Percentiles rank a stretch among this genome's conserved stretches.
phyloP scores from a whole-genome alignment of 2,329 filamentous ascomycete species.

The Xylaria digitata region DNA sequence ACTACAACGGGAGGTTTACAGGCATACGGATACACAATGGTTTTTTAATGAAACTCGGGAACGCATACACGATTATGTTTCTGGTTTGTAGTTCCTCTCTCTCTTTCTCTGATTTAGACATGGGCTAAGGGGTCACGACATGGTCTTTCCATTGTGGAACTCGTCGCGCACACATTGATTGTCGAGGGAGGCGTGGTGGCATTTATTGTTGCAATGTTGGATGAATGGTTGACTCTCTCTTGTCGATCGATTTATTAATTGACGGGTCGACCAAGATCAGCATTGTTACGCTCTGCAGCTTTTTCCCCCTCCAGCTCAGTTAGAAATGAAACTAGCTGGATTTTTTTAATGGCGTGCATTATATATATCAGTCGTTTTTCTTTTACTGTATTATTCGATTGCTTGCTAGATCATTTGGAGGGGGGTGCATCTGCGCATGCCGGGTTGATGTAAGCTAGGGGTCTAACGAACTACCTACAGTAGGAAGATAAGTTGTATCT shows the following conservation, averaged over 20 bases:
- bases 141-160: background rate
- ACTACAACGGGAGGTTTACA: background rate
- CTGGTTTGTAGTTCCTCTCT: constrained; percentile 10
- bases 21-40: constrained; percentile 21
- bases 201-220: background rate
- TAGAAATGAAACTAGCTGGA: background rate
- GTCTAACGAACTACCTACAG: no score
- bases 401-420: background rate
- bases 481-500: no score
- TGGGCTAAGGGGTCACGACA: constrained; percentile 27
- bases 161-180: background rate
- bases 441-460: no score
- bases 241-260: constrained; percentile 5
- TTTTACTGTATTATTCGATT: background rate
- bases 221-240: constrained; percentile 8
- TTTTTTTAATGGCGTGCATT: constrained; percentile 13
- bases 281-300: constrained; percentile 8
- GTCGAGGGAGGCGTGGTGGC: constrained; percentile 8
- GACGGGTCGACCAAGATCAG: background rate
- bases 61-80: constrained; percentile 20
- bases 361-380: constrained; percentile 14
- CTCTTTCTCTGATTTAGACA: constrained; percentile 24
- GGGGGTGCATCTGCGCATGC: background rate
- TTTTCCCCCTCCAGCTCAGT: no score
- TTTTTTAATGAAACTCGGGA: constrained; percentile 5